phyloP scores from a whole-genome alignment of 495 filamentous ascomycete genomes.

The Parathielavia appendiculata region DNA sequence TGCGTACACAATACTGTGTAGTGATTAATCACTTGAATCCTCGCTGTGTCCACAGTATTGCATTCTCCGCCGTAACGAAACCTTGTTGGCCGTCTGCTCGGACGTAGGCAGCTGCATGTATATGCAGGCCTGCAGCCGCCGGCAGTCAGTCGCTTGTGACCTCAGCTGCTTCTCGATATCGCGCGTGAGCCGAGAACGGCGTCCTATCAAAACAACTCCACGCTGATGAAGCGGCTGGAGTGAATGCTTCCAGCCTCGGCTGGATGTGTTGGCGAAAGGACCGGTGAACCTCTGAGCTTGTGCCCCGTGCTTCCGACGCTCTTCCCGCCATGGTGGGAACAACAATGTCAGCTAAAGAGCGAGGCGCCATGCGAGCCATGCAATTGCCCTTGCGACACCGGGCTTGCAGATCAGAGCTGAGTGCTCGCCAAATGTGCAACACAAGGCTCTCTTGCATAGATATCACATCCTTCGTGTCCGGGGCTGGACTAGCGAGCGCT shows the following conservation, averaged over 20 bases:
- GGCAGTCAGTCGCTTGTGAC: neutral
- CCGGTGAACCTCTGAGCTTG: too few relatives aligned
- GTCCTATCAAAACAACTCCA: too few relatives aligned
- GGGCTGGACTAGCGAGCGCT: slow-evolving; percentile 2
- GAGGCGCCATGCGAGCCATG: too few relatives aligned
- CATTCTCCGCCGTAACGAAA: neutral
- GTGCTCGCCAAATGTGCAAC: slow-evolving; percentile 1
- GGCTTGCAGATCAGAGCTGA: neutral
- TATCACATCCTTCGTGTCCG: slow-evolving; percentile 20
- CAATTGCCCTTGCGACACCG: slow-evolving; percentile 5
- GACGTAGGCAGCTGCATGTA: too few relatives aligned
- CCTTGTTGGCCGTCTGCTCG: neutral
- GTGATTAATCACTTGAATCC: neutral
- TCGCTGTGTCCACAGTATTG: neutral
- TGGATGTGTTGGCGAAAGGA: too few relatives aligned
- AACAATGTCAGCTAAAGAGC: neutral
- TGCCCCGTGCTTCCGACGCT: neutral
- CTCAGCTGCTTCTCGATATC: neutral
- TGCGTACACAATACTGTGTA: neutral
- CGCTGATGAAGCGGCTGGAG: too few relatives aligned
- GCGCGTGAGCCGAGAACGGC: too few relatives aligned
- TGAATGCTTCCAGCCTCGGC: too few relatives aligned
- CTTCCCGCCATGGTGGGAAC: neutral
- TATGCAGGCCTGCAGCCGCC: slow-evolving; percentile 3
- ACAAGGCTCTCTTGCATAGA: slow-evolving; percentile 12